A percentile compares a stretch with the other conserved stretches of the same genome.
Conservation (phyloP, 1,139 yeast genomes). For the Debaryomyces nepalensis region DNA sequence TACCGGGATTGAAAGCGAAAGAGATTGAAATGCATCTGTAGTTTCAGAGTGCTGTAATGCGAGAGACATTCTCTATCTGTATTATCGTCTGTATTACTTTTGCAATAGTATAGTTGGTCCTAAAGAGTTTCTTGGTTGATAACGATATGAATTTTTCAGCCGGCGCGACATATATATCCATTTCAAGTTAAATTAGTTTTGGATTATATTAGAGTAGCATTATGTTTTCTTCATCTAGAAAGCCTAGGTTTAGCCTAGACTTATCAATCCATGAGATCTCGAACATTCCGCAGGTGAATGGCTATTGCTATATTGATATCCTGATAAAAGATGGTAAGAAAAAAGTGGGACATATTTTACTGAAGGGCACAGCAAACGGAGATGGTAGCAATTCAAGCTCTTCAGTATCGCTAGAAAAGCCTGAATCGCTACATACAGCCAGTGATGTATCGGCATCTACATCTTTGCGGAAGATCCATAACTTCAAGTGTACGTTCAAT, state of each 20-base stretch:
- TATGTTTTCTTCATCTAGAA: conserved; percentile 19
- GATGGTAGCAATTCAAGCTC: conserved; percentile 7
- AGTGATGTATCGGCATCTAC: conserved; percentile 41
- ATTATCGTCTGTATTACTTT: background rate
- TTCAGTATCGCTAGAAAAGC: conserved; percentile 4
- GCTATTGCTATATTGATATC: conserved; percentile 64
- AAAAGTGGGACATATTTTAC: conserved; percentile 9
- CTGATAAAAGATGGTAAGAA: conserved; percentile 39
- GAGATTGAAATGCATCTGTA: conserved; percentile 27
- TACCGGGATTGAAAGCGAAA: conserved; percentile 32
- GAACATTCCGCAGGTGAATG: conserved; percentile 81
- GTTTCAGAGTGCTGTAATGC: conserved; percentile 11
- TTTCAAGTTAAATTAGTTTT: conserved; percentile 6
- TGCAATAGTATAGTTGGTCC: background rate
- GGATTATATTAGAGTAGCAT: background rate
- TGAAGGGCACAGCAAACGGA: conserved; percentile 12
- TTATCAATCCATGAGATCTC: conserved; percentile 69
- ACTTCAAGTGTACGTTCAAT: conserved; percentile 48
- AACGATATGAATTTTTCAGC: conserved; percentile 6
- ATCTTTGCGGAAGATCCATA: conserved; percentile 41
- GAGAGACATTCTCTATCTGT: conserved; percentile 8
- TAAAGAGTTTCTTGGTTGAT: background rate
- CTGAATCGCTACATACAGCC: conserved; percentile 4
- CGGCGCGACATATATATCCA: conserved; percentile 9
- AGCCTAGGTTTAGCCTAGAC: conserved; percentile 59